Conservation (phyloP, 1,284 basidiomycete species). For the Trichosporon inkin region DNA sequence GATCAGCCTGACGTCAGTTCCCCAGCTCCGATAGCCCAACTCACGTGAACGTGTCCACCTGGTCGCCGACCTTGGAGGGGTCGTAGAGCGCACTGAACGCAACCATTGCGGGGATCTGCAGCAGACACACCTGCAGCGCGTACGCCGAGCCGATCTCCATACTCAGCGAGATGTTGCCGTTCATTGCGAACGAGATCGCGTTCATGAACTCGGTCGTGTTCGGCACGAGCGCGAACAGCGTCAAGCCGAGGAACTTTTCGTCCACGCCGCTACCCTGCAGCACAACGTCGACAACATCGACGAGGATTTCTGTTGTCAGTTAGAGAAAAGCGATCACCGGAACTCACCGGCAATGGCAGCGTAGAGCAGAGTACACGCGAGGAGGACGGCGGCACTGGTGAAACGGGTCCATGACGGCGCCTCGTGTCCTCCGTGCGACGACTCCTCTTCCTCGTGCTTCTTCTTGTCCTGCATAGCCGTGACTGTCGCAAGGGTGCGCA, state of each 20-base stretch:
- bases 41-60: constrained; percentile 83
- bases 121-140: constrained; percentile 92
- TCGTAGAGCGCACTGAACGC: constrained; percentile 94
- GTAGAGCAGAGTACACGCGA: constrained; percentile 87
- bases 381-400: constrained; percentile 77
- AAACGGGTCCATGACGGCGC: constrained; percentile 90
- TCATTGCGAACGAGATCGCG: constrained; percentile 97
- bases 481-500: constrained; percentile 77
- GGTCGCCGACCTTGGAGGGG: constrained; percentile 72
- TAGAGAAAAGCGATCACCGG: neutral
- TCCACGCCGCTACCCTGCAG: constrained; percentile 89
- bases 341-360: constrained; percentile 83
- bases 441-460: constrained; percentile 17
- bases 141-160: constrained; percentile 99
- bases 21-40: constrained; percentile 23
- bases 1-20: constrained; percentile 63
- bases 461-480: constrained; percentile 63
- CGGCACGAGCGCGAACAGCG: constrained; percentile 93
- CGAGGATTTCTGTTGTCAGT: constrained; percentile 67
- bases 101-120: constrained; percentile 99
- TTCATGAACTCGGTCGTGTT: constrained; percentile 99
- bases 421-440: constrained; percentile 74
- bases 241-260: constrained; percentile 96
- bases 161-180: constrained; percentile 95
- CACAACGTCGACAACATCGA: constrained; percentile 94